Evolutionary conservation across 108 stramenopile species (phyloP).

Genomic region (Chaetoceros tenuissimus): DNA sequence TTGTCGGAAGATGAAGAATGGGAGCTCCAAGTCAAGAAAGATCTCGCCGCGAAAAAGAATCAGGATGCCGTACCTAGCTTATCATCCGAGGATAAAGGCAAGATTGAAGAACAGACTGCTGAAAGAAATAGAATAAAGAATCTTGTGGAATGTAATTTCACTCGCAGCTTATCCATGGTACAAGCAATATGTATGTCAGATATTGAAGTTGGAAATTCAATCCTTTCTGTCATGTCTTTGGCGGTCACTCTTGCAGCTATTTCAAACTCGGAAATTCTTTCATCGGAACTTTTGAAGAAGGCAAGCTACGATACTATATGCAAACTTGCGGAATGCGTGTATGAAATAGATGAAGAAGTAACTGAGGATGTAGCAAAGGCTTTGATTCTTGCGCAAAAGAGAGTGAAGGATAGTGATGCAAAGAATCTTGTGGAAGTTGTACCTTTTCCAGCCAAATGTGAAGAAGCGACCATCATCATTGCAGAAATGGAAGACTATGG

Average conservation of each 20-base stretch:
- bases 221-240: constrained; percentile 40
- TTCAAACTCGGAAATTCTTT: constrained; percentile 35
- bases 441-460: constrained; percentile 69
- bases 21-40: constrained; percentile 80
- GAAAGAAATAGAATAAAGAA: constrained; percentile 22
- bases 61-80: constrained; percentile 12
- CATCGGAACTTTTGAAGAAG: constrained; percentile 18
- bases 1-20: constrained; percentile 76
- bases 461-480: constrained; percentile 56
- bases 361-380: constrained; percentile 56
- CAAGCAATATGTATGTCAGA: constrained; percentile 51
- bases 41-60: constrained; percentile 52
- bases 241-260: constrained; percentile 38
- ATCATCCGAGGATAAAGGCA: constrained; percentile 52
- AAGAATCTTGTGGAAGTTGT: constrained; percentile 7
- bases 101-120: constrained; percentile 39
- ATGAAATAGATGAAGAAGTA: constrained; percentile 75
- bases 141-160: constrained; percentile 28
- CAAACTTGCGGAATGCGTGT: constrained; percentile 65
- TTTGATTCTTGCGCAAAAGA: constrained; percentile 29
- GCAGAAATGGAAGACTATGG: constrained; percentile 76
- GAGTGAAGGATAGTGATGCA: constrained; percentile 3
- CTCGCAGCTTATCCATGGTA: constrained; percentile 40
- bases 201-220: constrained; percentile 79
- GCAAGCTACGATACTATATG: constrained; percentile 42